phyloP scores from a whole-genome alignment of 2,329 filamentous ascomycete species.

The Epichloe sp. region DNA sequence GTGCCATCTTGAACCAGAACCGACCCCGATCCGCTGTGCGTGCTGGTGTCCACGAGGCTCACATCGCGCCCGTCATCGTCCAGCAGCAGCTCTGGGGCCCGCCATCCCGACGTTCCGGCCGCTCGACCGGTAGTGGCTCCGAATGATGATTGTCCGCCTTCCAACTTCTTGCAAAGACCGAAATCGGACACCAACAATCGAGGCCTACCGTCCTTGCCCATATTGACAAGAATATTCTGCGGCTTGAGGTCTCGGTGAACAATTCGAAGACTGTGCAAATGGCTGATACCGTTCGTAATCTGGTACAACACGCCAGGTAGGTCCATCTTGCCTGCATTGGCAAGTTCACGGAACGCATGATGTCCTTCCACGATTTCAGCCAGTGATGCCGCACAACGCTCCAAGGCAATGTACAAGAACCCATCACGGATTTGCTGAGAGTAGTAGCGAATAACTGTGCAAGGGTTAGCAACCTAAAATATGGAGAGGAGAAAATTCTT shows the following conservation, averaged over 20 bases:
- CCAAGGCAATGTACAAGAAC: slow-evolving; percentile 92
- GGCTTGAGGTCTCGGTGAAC: slow-evolving; percentile 96
- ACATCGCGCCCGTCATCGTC: slow-evolving; percentile 54
- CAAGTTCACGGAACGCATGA: slow-evolving; percentile 51
- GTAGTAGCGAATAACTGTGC: slow-evolving; percentile 83
- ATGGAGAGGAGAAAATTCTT: neutral
- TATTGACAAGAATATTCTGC: slow-evolving; percentile 85
- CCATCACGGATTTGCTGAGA: slow-evolving; percentile 78
- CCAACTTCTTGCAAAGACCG: slow-evolving; percentile 91
- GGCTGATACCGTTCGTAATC: slow-evolving; percentile 76
- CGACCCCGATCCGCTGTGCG: slow-evolving; percentile 48
- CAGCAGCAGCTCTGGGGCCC: slow-evolving; percentile 82
- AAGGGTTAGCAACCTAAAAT: neutral
- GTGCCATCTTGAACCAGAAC: slow-evolving; percentile 44
- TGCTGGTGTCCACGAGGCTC: slow-evolving; percentile 35
- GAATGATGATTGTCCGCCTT: slow-evolving; percentile 87
- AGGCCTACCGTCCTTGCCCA: slow-evolving; percentile 54
- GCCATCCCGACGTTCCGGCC: slow-evolving; percentile 89
- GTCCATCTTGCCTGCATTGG: slow-evolving; percentile 60
- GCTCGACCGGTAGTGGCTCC: slow-evolving; percentile 89
- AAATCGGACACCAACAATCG: slow-evolving; percentile 96
- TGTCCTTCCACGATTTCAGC: slow-evolving; percentile 82
- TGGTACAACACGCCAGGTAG: slow-evolving; percentile 73
- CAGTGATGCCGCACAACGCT: slow-evolving; percentile 85
- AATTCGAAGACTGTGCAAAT: slow-evolving; percentile 83